Evolutionary conservation across 1,139 yeast species (phyloP), one percentile per base, ranked within the genome.

Genomic region (Candida sojae): DNA sequence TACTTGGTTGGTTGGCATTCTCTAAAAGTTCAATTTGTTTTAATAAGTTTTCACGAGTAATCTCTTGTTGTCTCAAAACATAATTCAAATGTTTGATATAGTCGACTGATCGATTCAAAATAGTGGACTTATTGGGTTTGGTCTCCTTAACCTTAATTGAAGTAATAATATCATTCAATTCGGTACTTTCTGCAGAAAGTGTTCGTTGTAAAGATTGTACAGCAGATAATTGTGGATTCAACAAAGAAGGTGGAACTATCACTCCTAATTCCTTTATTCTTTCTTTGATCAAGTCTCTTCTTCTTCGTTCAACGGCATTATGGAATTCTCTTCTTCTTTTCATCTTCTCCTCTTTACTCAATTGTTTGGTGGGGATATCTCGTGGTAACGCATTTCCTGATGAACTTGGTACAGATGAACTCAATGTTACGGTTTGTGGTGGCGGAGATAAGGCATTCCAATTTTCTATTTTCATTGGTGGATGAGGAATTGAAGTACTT

Each of bases 221-320:
- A 0, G 80, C 80, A 42, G 73, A 64, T 25, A 71, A 59, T 52
- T 71, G 79, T 2, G 80, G 80, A 53, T 82, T 78, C 31, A 86
- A 64, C 55, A 87, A 64, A 4, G 88, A 77, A 1, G 90, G 90
- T 0, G 95, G 95, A 0, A 86, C 88, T 43, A 86, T 71, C 31
- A 77, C 66, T 1, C 92, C 90, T 53, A 87, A 66, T 53, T 86
- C 92, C 60, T 85, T 84, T 51, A 87, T 86, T 57, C 86, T 80
- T 59, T 84, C 88, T 62, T 87, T 87, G 55, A 87, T 87, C 56
- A 87, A 70, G 60, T 87, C 95, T 56, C 95, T 74, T 63, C 95
- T 75, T 62, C 92, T 76, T 60, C 93, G 73, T 63, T 87, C 95
- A 5, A 87, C 95, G 0, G 91, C 93, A 61, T 87, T 87, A 60